phyloP scores from a whole-genome alignment of 2,329 filamentous ascomycete genomes.

The Fusarium pseudonygamai region DNA sequence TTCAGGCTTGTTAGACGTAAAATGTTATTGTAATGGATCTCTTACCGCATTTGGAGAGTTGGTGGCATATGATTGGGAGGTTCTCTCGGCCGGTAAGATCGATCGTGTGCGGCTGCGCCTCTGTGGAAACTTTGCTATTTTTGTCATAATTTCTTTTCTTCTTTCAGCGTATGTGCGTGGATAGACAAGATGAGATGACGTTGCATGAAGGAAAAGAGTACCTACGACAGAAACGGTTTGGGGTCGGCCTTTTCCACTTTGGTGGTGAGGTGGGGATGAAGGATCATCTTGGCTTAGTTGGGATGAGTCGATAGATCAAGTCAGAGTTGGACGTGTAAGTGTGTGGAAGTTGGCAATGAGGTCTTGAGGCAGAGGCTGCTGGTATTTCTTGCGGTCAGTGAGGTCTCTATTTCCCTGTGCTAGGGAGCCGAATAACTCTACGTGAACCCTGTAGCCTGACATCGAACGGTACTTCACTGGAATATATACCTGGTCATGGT shows the following conservation, averaged over 20 bases:
- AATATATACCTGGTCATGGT: not conserved
- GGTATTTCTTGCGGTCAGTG: not conserved
- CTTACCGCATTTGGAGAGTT: conserved; percentile 31
- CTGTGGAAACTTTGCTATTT: conserved; percentile 50
- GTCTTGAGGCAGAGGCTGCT: not conserved
- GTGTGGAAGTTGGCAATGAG: not conserved
- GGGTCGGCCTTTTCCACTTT: conserved; percentile 34
- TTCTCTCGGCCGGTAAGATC: not conserved
- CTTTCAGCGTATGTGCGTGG: not conserved
- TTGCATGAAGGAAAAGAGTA: conserved; percentile 5
- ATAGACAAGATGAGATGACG: conserved; percentile 16
- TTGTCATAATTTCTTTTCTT: conserved; percentile 25
- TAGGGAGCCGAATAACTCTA: not conserved
- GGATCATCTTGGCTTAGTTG: conserved; percentile 7
- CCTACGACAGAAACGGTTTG: conserved; percentile 30
- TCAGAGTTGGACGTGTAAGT: not conserved
- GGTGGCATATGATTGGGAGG: conserved; percentile 32
- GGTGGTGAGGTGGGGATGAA: conserved; percentile 31
- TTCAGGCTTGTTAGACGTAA: not conserved
- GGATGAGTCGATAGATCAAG: not conserved
- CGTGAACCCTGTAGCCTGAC: not conserved
- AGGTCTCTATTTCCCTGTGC: not conserved
- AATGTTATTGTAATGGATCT: conserved; percentile 2
- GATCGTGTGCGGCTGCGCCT: not conserved
- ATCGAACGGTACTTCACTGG: not conserved